A percentile compares a stretch with the other conserved stretches of the same genome.
Evolutionary conservation across 208 protist species (phyloP).

Genomic region (Leishmania tropica): DNA sequence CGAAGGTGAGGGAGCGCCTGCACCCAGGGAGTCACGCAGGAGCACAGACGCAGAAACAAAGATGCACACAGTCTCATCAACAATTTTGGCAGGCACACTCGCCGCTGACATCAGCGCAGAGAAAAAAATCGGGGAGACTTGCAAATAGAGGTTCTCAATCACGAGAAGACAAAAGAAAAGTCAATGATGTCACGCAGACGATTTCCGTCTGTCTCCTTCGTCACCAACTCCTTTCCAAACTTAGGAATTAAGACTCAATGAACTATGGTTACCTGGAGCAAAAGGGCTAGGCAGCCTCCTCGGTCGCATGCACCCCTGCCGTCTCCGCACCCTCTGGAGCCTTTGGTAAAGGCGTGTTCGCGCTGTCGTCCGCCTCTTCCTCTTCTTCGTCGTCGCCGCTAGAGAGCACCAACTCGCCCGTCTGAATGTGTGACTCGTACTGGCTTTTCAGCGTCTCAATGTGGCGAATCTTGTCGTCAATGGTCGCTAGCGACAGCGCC

Average conservation of each 20-base stretch:
- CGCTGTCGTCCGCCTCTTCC: constrained; percentile 6
- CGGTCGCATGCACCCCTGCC: not conserved
- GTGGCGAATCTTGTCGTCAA: constrained; percentile 48
- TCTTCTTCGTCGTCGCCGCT: constrained; percentile 71
- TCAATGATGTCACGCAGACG: not conserved
- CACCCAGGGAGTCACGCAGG: not conserved
- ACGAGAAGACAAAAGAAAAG: not conserved
- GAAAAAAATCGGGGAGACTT: not conserved
- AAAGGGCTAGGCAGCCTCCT: not conserved
- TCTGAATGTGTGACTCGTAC: constrained; percentile 55
- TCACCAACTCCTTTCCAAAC: too few relatives aligned
- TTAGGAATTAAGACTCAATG: too few relatives aligned
- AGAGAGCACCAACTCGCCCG: constrained; percentile 51
- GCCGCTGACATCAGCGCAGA: not conserved
- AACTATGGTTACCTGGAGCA: not conserved
- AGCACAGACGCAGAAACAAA: not conserved
- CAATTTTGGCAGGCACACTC: not conserved
- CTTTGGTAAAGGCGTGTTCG: not conserved
- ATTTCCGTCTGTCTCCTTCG: not conserved
- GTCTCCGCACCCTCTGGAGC: not conserved
- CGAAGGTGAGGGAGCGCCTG: not conserved
- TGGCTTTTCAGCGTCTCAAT: constrained; percentile 51
- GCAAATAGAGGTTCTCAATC: not conserved
- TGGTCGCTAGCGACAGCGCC: constrained; percentile 37
- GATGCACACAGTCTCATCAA: not conserved